A percentile compares a stretch with the other conserved stretches of the same genome.
phyloP scores from a whole-genome alignment of 2,329 filamentous ascomycete genomes.

The Sporothrix dimorphospora region DNA sequence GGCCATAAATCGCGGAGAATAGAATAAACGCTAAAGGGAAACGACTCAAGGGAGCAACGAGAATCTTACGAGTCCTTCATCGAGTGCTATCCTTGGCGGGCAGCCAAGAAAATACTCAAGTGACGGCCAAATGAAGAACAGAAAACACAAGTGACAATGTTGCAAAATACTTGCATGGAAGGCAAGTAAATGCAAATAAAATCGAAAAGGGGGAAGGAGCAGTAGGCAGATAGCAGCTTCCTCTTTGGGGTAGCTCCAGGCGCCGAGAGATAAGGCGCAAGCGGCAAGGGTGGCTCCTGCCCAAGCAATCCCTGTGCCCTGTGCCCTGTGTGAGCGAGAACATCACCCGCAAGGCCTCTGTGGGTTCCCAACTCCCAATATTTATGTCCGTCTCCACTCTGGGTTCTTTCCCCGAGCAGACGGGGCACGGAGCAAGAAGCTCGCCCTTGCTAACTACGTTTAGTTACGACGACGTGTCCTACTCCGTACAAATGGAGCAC shows the following conservation, averaged over 20 bases:
- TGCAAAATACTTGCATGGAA: background rate
- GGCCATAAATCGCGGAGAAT: background rate
- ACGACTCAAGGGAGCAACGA: background rate
- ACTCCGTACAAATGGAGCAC: background rate
- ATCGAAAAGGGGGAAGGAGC: background rate
- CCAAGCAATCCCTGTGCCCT: background rate
- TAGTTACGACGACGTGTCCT: background rate
- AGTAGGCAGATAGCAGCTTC: constrained; percentile 15
- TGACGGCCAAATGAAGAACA: background rate
- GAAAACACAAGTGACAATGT: background rate
- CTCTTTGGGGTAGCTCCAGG: constrained; percentile 13
- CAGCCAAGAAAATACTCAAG: background rate
- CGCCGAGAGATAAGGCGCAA: constrained; percentile 13
- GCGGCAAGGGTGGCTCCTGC: background rate
- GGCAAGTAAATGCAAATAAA: background rate
- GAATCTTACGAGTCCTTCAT: background rate
- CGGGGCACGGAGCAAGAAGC: background rate
- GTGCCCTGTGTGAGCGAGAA: background rate
- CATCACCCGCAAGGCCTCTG: background rate
- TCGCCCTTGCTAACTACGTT: background rate
- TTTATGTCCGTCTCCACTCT: background rate
- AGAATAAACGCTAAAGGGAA: background rate
- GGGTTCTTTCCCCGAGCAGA: background rate
- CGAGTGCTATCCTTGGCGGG: background rate
- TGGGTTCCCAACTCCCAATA: background rate